Evolutionary conservation across 495 filamentous ascomycete genomes (phyloP).

Genomic region (Penicillium turbatum): DNA sequence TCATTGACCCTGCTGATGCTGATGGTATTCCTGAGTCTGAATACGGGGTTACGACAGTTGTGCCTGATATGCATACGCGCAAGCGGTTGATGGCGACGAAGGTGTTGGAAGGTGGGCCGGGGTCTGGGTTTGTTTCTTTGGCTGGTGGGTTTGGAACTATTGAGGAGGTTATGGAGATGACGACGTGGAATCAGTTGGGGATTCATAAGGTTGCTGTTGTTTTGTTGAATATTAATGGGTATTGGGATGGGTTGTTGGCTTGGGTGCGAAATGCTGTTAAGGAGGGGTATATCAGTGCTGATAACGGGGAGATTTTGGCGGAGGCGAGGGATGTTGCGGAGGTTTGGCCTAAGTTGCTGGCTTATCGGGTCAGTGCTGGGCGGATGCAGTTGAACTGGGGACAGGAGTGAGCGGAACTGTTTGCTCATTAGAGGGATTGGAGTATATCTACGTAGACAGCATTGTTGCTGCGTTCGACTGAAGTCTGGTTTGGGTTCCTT

Average conservation of each 20-base stretch:
- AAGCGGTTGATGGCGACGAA: slow-evolving; percentile 89
- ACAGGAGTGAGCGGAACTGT: slow-evolving; percentile 45
- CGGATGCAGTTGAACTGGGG: slow-evolving; percentile 81
- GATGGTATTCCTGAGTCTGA: slow-evolving; percentile 59
- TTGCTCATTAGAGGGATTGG: neutral
- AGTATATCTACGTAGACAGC: neutral
- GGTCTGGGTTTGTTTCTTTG: slow-evolving; percentile 85
- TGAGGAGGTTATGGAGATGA: slow-evolving; percentile 94
- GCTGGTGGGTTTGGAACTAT: slow-evolving; percentile 90
- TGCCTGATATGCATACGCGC: slow-evolving; percentile 91
- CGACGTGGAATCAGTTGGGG: slow-evolving; percentile 95
- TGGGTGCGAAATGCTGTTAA: slow-evolving; percentile 80
- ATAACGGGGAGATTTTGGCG: slow-evolving; percentile 68
- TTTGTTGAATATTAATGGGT: slow-evolving; percentile 80
- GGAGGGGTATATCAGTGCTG: slow-evolving; percentile 67
- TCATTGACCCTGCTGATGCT: slow-evolving; percentile 27
- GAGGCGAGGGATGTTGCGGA: slow-evolving; percentile 70
- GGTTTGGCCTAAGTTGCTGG: slow-evolving; percentile 61
- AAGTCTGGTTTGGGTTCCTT: neutral
- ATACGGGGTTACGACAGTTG: slow-evolving; percentile 81
- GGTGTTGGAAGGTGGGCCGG: slow-evolving; percentile 73
- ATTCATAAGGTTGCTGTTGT: slow-evolving; percentile 82
- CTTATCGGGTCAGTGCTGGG: slow-evolving; percentile 70
- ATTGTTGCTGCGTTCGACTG: neutral
- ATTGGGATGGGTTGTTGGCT: slow-evolving; percentile 77